phyloP scores from a whole-genome alignment of 78 protist species.

The Tieghemostelium lacteum region DNA sequence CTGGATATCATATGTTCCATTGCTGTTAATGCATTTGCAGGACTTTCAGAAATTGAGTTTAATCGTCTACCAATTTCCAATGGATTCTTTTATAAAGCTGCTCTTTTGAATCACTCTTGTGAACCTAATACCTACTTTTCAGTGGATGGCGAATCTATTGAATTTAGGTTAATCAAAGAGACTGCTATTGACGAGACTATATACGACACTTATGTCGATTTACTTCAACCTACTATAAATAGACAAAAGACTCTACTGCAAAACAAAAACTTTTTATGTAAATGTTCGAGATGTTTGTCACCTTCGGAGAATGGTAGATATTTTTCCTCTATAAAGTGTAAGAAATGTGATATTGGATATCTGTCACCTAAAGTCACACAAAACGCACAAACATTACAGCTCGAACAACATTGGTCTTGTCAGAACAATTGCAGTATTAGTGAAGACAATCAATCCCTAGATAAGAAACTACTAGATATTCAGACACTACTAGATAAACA shows the following conservation, averaged over 20 bases:
- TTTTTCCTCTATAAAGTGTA: constrained; percentile 33
- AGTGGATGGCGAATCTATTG: neutral
- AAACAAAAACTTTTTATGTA: constrained; percentile 43
- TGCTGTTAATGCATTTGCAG: constrained; percentile 36
- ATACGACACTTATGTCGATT: constrained; percentile 58
- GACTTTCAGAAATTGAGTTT: constrained; percentile 7
- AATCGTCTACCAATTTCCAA: constrained; percentile 27
- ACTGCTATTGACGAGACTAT: constrained; percentile 15
- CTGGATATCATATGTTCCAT: constrained; percentile 18
- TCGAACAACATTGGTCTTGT: constrained; percentile 28
- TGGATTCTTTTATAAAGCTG: constrained; percentile 68
- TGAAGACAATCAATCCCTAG: neutral
- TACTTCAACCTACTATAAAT: constrained; percentile 49
- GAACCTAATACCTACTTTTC: constrained; percentile 63
- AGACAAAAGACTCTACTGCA: constrained; percentile 36
- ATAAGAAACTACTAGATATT: neutral
- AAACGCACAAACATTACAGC: neutral
- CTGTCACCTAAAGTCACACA: constrained; percentile 31
- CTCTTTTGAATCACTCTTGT: constrained; percentile 61
- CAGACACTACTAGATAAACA: neutral
- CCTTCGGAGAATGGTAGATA: constrained; percentile 34
- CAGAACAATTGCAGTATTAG: neutral
- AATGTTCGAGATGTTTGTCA: constrained; percentile 35
- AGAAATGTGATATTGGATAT: constrained; percentile 12
- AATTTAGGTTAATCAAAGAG: constrained; percentile 29